Evolutionary conservation across 176 grass and related monocot species (phyloP), one percentile per base, ranked within the genome.

Genomic region (Areca catechu): DNA sequence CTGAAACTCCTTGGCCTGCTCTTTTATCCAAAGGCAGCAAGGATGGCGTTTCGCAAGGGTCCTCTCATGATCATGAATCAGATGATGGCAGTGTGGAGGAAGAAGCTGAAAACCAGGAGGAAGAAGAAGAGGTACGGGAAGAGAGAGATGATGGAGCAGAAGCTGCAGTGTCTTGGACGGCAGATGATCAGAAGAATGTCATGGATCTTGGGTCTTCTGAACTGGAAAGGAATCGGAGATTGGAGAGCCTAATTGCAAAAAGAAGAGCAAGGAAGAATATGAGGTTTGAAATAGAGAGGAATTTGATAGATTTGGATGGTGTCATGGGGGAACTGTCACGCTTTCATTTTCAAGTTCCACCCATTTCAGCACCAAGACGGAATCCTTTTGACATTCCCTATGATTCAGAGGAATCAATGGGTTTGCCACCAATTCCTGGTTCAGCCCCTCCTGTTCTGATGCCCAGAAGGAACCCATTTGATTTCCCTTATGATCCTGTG

Each of bases 131-230:
- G 74, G 74, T 21, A 27, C 48, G 79, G 49, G 71, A 75, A 54
- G 60, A 90, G 48, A 80, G 80, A 57, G 77, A 87, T 58, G 76
- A 81, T 15, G 63, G 21, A 28, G 70, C 55, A 50, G 67, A 81
- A 76, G 71, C 70, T 76, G 83, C 83, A 49, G 76, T 95, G 72
- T 73, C 70, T 20, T 95, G 91, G 91, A 95, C 91, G 59, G 86
- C 68, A 53, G 92, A 97, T 68, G 92, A 97, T 76, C 80, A 90
- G 58, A 97, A 87, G 57, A 97, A 88, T 79, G 60, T 91, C 21
- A 84, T 97, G 83, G 86, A 91, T 72, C 92, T 97, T 56, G 92
- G 92, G 50, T 85, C 86, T 62, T 91, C 86, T 72, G 92, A 91
- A 74, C 60, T 82, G 71, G 92, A 97, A 74, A 91, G 92, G 58